A percentile compares a stretch with the other conserved stretches of the same genome.
Conservation (phyloP, 371 early-diverging fungal genomes). For the Mucor indicus region DNA sequence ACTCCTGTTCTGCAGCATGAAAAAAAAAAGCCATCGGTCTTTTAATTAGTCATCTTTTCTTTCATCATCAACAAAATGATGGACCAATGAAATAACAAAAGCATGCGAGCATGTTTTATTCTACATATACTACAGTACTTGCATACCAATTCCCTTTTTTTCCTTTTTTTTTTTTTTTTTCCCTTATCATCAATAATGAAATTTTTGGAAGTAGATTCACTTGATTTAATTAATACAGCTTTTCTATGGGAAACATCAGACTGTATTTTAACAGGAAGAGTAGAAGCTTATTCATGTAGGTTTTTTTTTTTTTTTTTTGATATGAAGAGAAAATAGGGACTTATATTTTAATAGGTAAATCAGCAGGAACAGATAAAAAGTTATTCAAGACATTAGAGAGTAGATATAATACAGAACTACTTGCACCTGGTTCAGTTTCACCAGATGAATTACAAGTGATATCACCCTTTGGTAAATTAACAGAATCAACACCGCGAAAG, state of each 20-base stretch:
- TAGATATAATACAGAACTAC: slow-evolving; percentile 62
- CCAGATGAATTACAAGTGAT: slow-evolving; percentile 53
- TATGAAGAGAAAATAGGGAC: not conserved
- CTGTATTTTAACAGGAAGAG: slow-evolving; percentile 64
- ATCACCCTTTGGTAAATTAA: slow-evolving; percentile 85
- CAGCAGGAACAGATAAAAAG: slow-evolving; percentile 87
- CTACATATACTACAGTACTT: too few species aligned
- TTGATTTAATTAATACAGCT: slow-evolving; percentile 56
- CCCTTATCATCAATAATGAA: slow-evolving; percentile 39
- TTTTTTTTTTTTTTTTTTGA: not conserved
- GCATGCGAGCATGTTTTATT: not conserved
- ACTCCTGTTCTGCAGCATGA: too few species aligned
- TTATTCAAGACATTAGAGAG: slow-evolving; percentile 78
- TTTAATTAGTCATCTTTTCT: too few species aligned
- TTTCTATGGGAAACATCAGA: slow-evolving; percentile 64
- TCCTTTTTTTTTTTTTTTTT: not conserved
- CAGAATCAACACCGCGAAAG: slow-evolving; percentile 73
- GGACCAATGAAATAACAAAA: slow-evolving; percentile 7
- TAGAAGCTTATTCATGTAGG: slow-evolving; percentile 92
- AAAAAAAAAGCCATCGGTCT: not conserved
- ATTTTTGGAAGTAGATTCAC: slow-evolving; percentile 46
- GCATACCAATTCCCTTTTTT: too few species aligned
- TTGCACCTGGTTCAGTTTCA: slow-evolving; percentile 50
- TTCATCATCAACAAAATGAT: not conserved
- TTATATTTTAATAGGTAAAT: slow-evolving; percentile 65